Evolutionary conservation across 495 filamentous ascomycete species (phyloP).

Genomic region (Aspergillus biplanus): DNA sequence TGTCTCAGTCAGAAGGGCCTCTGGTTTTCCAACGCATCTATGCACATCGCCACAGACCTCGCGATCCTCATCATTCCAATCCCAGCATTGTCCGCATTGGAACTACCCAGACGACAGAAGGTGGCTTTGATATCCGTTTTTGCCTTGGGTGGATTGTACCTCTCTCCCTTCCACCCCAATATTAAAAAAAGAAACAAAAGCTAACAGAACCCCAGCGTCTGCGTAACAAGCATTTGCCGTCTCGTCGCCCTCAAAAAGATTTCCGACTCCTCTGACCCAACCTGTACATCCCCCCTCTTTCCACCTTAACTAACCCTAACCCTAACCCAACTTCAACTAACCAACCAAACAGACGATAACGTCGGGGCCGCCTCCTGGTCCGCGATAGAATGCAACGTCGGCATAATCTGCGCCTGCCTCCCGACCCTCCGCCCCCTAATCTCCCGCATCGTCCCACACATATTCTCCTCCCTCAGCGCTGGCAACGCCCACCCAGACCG

Average conservation of each 20-base stretch:
- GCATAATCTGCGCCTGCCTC: conserved; percentile 88
- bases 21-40: conserved; percentile 54
- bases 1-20: conserved; percentile 48
- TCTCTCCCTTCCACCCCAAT: conserved; percentile 1
- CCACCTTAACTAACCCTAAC: background rate
- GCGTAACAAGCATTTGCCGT: conserved; percentile 48
- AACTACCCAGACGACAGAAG: conserved; percentile 52
- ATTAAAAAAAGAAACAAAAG: background rate
- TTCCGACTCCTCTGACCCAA: conserved; percentile 44
- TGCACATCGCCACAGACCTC: conserved; percentile 58
- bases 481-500: conserved; percentile 14
- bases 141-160: conserved; percentile 56
- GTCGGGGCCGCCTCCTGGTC: conserved; percentile 72
- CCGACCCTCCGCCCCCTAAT: conserved; percentile 85
- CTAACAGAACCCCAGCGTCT: conserved; percentile 38
- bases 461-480: conserved; percentile 35
- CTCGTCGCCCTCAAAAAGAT: conserved; percentile 42
- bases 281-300: conserved; percentile 34
- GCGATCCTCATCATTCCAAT: conserved; percentile 57
- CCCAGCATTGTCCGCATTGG: conserved; percentile 46
- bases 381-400: conserved; percentile 83
- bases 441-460: conserved; percentile 38
- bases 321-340: conserved; percentile 11
- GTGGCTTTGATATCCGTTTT: conserved; percentile 52
- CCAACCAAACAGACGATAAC: conserved; percentile 48